Evolutionary conservation across 2,329 filamentous ascomycete species (phyloP).

Genomic region (Monilinia vaccinii-corymbosi): DNA sequence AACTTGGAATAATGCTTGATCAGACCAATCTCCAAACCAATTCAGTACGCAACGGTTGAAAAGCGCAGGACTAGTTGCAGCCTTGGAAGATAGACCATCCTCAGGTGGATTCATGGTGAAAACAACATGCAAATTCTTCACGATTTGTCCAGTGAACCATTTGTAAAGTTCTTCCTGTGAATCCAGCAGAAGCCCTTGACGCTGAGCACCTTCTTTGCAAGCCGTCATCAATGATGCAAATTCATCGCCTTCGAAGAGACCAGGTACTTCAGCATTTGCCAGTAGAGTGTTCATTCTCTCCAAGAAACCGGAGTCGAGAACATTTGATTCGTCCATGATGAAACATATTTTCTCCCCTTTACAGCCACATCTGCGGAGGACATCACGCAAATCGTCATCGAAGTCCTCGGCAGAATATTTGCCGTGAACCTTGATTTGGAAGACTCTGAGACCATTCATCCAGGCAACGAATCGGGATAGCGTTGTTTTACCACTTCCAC

Average conservation of each 20-base stretch:
- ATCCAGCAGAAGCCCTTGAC: constrained; percentile 88
- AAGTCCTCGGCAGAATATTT: constrained; percentile 98
- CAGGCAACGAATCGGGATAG: constrained; percentile 96
- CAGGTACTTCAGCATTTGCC: constrained; percentile 97
- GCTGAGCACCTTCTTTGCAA: constrained; percentile 95
- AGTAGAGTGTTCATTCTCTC: constrained; percentile 99
- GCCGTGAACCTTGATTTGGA: constrained; percentile 99
- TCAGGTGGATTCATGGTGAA: constrained; percentile 99
- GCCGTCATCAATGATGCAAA: constrained; percentile 98
- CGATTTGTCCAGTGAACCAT: constrained; percentile 99
- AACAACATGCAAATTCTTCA: constrained; percentile 97
- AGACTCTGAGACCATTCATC: constrained; percentile 99
- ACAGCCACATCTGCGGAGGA: constrained; percentile 86
- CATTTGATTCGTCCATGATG: constrained; percentile 99
- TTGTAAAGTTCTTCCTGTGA: constrained; percentile 99
- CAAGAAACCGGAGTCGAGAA: constrained; percentile 95
- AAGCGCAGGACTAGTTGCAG: constrained; percentile 90
- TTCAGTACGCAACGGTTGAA: constrained; percentile 99
- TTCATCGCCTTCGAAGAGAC: constrained; percentile 98
- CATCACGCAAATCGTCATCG: constrained; percentile 90
- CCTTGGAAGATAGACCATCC: constrained; percentile 88
- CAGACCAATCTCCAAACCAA: constrained; percentile 99
- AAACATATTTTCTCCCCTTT: constrained; percentile 99
- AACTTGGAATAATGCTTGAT: constrained; percentile 97
- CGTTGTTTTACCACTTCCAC: constrained; percentile 96